Evolutionary conservation across 2,329 filamentous ascomycete species (phyloP), one percentile per base, ranked within the genome.

Genomic region (Nannizziopsis barbatae): DNA sequence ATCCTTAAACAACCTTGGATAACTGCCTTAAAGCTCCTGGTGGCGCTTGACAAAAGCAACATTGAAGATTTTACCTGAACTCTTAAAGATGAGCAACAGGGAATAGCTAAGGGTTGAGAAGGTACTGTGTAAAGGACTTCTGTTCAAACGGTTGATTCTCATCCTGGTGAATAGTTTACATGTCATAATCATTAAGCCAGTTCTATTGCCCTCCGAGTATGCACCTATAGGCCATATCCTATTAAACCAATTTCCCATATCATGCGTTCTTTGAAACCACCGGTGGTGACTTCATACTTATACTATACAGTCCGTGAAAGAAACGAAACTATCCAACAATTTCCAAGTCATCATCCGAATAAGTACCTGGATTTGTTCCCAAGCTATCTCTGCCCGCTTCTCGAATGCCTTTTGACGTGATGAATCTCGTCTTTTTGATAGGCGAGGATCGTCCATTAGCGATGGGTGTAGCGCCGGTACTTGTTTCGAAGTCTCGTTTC

Each of bases 351-450:
- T 71, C 67, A 45, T 79, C 77, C 49, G 70, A 70, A 54, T 39
- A 56, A 39, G 70, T 63, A 45, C 76, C 75, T n/a, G 57, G 53
- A 17, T 56, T 56, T 4, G 65, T 70, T 8, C 81, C 80, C 1
- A 88, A 61, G 59, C 83, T 87, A 59, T 88, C 84, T 51, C 83
- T 72, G 1, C 84, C 84, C 3, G 84, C 84, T 64, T 86, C 83
- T 47, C 80, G 76, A 53, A 89, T 88, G 0, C 84, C 84, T 62
- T 82, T 85, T 37, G 80, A 79, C 20, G 84, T 86, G 36, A 88
- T 75, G 60, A 89, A 88, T n/a, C 84, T 73, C 45, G 84, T 88
- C 72, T 86, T 86, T 67, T 86, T 59, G 60, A 73, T 55, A 52
- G 62, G 63, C 51, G 40, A 42, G 8, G 40, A 27, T 17, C 60